phyloP scores from a whole-genome alignment of 116 monocot genomes.

The Cymodocea nodosa region DNA sequence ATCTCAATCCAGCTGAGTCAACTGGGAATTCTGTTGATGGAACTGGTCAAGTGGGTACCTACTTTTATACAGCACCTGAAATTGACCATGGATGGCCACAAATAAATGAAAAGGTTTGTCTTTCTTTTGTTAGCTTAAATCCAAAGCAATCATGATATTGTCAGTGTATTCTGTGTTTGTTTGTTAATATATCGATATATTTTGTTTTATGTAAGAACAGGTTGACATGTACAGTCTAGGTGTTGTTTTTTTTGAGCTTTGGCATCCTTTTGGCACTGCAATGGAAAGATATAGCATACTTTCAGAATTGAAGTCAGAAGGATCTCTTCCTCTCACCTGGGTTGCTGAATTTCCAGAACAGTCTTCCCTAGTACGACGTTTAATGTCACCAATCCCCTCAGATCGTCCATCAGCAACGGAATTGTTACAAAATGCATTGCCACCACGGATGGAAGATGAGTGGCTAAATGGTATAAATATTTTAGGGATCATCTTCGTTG shows the following conservation, averaged over 20 bases:
- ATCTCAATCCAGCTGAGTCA: constrained; percentile 44
- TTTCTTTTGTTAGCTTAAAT: background rate
- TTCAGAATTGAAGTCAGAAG: constrained; percentile 83
- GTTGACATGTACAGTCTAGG: constrained; percentile 99
- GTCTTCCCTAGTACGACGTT: constrained; percentile 36
- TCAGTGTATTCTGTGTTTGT: background rate
- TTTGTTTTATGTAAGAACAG: constrained; percentile 18
- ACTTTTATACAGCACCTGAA: constrained; percentile 97
- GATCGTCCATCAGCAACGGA: constrained; percentile 79
- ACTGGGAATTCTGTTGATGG: constrained; percentile 75
- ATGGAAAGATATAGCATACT: constrained; percentile 90
- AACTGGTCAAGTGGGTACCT: constrained; percentile 97
- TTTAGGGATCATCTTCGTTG: background rate
- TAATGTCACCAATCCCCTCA: constrained; percentile 66
- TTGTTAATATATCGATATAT: background rate
- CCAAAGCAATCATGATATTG: background rate
- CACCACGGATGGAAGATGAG: constrained; percentile 96
- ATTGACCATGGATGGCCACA: constrained; percentile 93
- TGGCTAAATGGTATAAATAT: constrained; percentile 70
- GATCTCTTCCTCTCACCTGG: constrained; percentile 53
- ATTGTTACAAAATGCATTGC: constrained; percentile 61
- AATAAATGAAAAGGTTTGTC: constrained; percentile 90
- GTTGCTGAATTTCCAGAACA: constrained; percentile 56
- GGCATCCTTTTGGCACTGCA: constrained; percentile 86
- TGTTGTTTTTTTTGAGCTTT: constrained; percentile 95